These are phyloP conservation scores for Plasmodium berghei DNA, from an alignment of 169 alveolate species.

Conservation along the genomic window DNA sequence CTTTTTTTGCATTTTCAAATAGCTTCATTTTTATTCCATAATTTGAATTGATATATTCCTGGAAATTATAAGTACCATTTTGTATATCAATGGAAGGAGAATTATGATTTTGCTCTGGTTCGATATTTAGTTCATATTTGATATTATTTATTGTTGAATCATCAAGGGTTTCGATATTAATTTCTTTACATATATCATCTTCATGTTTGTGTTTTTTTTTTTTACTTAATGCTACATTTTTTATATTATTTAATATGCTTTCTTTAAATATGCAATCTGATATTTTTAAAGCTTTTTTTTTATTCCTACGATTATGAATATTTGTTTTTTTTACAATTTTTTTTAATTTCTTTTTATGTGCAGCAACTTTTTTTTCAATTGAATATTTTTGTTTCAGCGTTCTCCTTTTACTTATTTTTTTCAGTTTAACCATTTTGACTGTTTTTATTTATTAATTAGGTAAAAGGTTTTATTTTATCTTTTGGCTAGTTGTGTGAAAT, in stretches of 20 bases:
- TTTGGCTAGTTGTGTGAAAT: not conserved
- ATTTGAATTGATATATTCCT: conserved; percentile 16
- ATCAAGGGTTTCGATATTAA: conserved; percentile 9
- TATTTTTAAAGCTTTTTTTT: conserved; percentile 51
- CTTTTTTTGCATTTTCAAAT: conserved; percentile 47
- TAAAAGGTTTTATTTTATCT: not conserved
- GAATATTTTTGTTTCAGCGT: conserved; percentile 69
- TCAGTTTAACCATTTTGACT: conserved; percentile 47
- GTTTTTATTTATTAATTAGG: not conserved
- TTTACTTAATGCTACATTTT: conserved; percentile 17
- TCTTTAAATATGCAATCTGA: conserved; percentile 68
- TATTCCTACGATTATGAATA: conserved; percentile 51
- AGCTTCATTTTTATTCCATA: conserved; percentile 22
- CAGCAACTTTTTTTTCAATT: conserved; percentile 53
- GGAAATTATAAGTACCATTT: not conserved
- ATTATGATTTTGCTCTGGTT: not conserved
- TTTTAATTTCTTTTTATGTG: conserved; percentile 62
- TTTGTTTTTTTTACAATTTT: conserved; percentile 62
- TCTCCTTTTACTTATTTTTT: conserved; percentile 46
- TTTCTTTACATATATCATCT: conserved; percentile 31
- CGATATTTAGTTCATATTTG: conserved; percentile 6
- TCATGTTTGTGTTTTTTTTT: conserved; percentile 21
- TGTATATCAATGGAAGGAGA: not conserved
- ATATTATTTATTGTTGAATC: conserved; percentile 47
- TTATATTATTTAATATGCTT: conserved; percentile 44